These are phyloP conservation scores for Fusarium sp. DNA, from an alignment of 2,329 filamentous ascomycete genomes.

Conservation along the genomic window DNA sequence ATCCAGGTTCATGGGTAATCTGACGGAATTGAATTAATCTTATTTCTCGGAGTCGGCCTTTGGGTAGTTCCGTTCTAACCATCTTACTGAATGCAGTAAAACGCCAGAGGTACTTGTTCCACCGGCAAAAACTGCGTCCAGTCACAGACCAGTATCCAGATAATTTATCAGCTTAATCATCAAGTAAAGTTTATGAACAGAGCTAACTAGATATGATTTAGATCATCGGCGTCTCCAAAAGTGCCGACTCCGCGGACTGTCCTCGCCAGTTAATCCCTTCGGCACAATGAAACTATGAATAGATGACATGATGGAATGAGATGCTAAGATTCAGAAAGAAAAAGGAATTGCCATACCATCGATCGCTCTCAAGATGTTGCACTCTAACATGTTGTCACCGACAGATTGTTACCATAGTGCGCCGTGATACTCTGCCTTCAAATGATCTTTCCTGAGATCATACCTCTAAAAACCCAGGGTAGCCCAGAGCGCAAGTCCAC, in stretches of 20 bases:
- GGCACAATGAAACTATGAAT: too few relatives aligned
- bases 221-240: neutral
- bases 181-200: neutral
- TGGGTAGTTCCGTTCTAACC: neutral
- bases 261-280: neutral
- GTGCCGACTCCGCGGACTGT: neutral
- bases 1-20: neutral
- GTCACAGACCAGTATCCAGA: neutral
- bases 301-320: too few relatives aligned
- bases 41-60: neutral
- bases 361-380: neutral
- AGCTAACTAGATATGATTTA: neutral
- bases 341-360: too few relatives aligned
- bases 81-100: neutral
- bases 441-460: neutral
- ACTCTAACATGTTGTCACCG: neutral
- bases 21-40: neutral
- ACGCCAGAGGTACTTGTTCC: neutral
- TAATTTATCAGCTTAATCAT: neutral
- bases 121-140: neutral
- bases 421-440: too few relatives aligned
- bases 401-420: neutral
- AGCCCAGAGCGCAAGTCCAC: constrained; percentile 33
- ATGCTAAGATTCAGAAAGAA: too few relatives aligned
- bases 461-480: constrained; percentile 10